Conservation (phyloP, 345 rosid species). For the Bruguiera parviflora region DNA sequence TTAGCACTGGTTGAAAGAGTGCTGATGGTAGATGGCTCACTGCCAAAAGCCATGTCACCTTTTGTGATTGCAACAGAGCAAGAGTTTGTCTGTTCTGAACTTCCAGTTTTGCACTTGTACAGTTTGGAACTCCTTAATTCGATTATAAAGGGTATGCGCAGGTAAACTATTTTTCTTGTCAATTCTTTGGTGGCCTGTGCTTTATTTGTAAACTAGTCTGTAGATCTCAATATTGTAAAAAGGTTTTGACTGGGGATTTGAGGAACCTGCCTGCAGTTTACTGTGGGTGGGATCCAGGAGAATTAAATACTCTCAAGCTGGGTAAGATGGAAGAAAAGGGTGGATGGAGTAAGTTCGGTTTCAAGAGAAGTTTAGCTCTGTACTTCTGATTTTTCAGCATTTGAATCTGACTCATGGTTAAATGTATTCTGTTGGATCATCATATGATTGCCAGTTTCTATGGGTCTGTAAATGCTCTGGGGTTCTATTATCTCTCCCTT, state of each 20-base stretch:
- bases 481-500: no score
- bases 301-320: neutral
- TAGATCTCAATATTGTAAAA: no score
- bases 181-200: neutral
- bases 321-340: neutral
- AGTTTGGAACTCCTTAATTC: slow-evolving; percentile 64
- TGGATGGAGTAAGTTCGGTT: no score
- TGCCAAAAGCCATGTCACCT: slow-evolving; percentile 40
- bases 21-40: slow-evolving; percentile 73
- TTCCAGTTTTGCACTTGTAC: slow-evolving; percentile 62
- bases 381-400: no score
- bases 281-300: neutral
- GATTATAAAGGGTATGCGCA: slow-evolving; percentile 61
- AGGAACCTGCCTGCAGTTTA: neutral
- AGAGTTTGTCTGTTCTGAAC: slow-evolving; percentile 69
- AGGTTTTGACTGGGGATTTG: neutral
- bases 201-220: neutral
- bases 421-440: no score
- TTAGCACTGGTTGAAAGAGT: slow-evolving; percentile 77
- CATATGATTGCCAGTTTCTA: no score
- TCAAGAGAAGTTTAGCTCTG: no score
- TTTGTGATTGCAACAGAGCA: slow-evolving; percentile 66
- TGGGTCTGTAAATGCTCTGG: no score
- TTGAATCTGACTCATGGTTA: no score
- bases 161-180: slow-evolving; percentile 32